A percentile compares a stretch with the other conserved stretches of the same genome.
phyloP scores from a whole-genome alignment of 768 basidiomycete genomes.

The Lentinula sp. region DNA sequence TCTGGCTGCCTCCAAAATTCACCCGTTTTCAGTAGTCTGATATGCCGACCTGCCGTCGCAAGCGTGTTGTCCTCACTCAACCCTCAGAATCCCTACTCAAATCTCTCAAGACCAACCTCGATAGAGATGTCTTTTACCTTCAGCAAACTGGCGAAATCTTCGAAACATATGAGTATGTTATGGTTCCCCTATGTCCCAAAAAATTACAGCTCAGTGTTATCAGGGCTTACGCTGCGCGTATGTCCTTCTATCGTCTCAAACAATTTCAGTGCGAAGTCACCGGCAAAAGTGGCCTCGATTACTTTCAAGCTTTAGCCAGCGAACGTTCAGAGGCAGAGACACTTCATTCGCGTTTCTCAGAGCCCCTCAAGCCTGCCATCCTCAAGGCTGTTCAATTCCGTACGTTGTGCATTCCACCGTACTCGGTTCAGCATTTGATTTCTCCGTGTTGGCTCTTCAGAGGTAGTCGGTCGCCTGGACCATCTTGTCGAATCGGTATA shows the following conservation, averaged over 20 bases:
- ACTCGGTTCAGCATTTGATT: slow-evolving; percentile 7
- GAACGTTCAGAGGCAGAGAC: slow-evolving; percentile 87
- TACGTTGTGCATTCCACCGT: slow-evolving; percentile 40
- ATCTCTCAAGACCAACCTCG: slow-evolving; percentile 55
- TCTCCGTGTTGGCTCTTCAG: slow-evolving; percentile 34
- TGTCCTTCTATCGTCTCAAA: slow-evolving; percentile 91
- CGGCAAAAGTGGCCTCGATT: slow-evolving; percentile 89
- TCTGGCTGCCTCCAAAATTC: slow-evolving; percentile 17
- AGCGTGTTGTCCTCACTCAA: slow-evolving; percentile 84
- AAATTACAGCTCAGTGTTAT: slow-evolving; percentile 17
- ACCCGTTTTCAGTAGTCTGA: slow-evolving; percentile 18
- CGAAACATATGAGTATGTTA: slow-evolving; percentile 86
- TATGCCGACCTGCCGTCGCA: slow-evolving; percentile 88
- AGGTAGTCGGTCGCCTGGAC: slow-evolving; percentile 95
- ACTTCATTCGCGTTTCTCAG: slow-evolving; percentile 88
- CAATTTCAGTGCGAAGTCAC: slow-evolving; percentile 98
- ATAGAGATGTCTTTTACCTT: slow-evolving; percentile 84
- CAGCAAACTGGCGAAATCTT: slow-evolving; percentile 96
- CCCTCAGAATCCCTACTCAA: slow-evolving; percentile 67
- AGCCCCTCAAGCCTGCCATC: slow-evolving; percentile 86
- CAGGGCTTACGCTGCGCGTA: slow-evolving; percentile 80
- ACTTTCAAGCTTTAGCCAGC: slow-evolving; percentile 89
- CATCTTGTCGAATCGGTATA: slow-evolving; percentile 92
- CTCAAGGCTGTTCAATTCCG: slow-evolving; percentile 96
- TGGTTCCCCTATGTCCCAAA: slow-evolving; percentile 16